These are phyloP conservation scores for Stachybotrys chlorohalonatus DNA, from an alignment of 2,329 filamentous ascomycete species.

Conservation along the genomic window DNA sequence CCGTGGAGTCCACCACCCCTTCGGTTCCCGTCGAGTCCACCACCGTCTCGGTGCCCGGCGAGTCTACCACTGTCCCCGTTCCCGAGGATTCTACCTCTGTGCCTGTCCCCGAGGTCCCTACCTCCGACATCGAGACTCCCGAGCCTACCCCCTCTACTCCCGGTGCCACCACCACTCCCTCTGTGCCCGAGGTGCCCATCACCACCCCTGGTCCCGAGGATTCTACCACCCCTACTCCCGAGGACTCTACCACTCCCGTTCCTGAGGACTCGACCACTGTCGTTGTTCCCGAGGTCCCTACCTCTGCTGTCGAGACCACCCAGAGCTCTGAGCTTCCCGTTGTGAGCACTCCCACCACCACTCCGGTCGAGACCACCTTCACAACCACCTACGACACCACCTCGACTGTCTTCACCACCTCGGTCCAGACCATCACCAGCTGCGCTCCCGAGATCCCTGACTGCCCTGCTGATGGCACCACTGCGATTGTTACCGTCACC, in stretches of 20 bases:
- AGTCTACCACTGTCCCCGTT: not conserved
- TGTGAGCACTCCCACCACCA: constrained; percentile 4
- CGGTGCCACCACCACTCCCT: not conserved
- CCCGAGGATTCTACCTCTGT: constrained; percentile 6
- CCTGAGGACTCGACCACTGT: constrained; percentile 5
- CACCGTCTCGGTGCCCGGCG: constrained; percentile 10
- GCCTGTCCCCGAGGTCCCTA: constrained; percentile 3
- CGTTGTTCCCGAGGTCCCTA: not conserved
- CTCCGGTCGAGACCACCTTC: constrained; percentile 9
- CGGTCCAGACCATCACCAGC: constrained; percentile 39
- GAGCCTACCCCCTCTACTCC: constrained; percentile 3
- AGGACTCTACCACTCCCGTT: constrained; percentile 9
- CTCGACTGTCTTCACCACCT: constrained; percentile 42
- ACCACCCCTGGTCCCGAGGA: constrained; percentile 4
- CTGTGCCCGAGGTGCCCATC: constrained; percentile 1
- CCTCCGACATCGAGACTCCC: constrained; percentile 6
- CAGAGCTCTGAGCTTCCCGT: constrained; percentile 1
- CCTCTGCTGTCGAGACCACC: constrained; percentile 8
- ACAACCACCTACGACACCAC: constrained; percentile 32
- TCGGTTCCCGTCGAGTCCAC: constrained; percentile 6
- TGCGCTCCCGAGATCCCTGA: constrained; percentile 35
- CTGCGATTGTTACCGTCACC: constrained; percentile 41
- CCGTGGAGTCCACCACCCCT: constrained; percentile 3
- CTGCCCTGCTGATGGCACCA: constrained; percentile 40
- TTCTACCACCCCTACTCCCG: constrained; percentile 6